These are phyloP conservation scores for Ustilago loliicola DNA, from an alignment of 1,284 basidiomycete species.

Conservation along the genomic window DNA sequence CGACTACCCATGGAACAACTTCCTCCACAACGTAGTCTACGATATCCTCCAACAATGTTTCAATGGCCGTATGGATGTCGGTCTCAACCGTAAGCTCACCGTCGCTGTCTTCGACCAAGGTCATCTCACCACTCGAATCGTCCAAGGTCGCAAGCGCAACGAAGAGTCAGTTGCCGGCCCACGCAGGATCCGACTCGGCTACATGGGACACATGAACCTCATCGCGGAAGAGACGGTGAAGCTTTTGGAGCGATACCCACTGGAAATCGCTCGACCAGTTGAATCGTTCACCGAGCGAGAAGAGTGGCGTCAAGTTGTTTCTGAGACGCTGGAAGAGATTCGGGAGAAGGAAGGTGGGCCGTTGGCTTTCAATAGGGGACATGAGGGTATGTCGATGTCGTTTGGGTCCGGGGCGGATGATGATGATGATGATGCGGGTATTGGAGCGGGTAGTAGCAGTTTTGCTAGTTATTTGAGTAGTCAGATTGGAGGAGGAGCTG, in stretches of 20 bases:
- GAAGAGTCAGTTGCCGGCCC: conserved; percentile 59
- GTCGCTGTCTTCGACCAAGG: conserved; percentile 66
- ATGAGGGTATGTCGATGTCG: conserved; percentile 50
- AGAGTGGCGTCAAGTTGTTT: conserved; percentile 66
- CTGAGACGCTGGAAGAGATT: conserved; percentile 64
- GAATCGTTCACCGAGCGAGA: conserved; percentile 53
- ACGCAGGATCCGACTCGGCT: conserved; percentile 74
- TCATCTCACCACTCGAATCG: conserved; percentile 59
- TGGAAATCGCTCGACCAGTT: conserved; percentile 53
- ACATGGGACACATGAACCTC: conserved; percentile 96
- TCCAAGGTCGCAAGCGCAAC: conserved; percentile 65
- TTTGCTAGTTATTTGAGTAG: conserved; percentile 69
- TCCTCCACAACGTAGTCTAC: conserved; percentile 96
- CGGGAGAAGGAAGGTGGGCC: conserved; percentile 66
- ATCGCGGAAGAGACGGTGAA: conserved; percentile 91
- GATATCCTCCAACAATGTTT: conserved; percentile 96
- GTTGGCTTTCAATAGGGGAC: conserved; percentile 65
- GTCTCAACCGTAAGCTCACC: conserved; percentile 65
- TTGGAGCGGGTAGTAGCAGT: conserved; percentile 53
- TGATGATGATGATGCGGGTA: conserved; percentile 45
- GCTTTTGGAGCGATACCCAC: conserved; percentile 85
- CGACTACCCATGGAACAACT: conserved; percentile 97
- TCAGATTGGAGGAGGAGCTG: conserved; percentile 64
- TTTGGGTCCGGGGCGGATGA: conserved; percentile 52
- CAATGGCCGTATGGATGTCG: conserved; percentile 79